phyloP scores from a whole-genome alignment of 306 rosid genomes.

The Trifolium repens region DNA sequence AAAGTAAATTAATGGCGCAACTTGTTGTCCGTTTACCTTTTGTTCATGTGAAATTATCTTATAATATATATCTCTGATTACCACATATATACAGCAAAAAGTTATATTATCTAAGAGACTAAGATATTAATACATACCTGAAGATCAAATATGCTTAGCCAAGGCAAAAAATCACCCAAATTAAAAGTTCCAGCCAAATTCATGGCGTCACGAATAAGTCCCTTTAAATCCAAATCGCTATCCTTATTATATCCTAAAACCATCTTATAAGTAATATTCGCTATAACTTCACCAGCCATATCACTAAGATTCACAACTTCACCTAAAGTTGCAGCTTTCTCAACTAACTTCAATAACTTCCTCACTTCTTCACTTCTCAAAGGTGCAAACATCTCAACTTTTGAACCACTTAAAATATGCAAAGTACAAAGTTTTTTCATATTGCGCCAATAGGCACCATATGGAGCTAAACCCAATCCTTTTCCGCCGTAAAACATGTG shows the following conservation, averaged over 20 bases:
- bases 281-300: background rate
- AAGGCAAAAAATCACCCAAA: slow-evolving; percentile 46
- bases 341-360: slow-evolving; percentile 1
- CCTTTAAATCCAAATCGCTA: slow-evolving; percentile 38
- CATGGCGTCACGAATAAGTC: slow-evolving; percentile 2
- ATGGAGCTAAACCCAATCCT: slow-evolving; percentile 37
- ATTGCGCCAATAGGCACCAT: slow-evolving; percentile 50
- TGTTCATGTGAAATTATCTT: too few relatives aligned
- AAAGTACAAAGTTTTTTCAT: slow-evolving; percentile 43
- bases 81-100: too few relatives aligned
- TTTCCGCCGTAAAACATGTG: slow-evolving; percentile 36
- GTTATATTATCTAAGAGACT: too few relatives aligned
- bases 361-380: slow-evolving; percentile 23
- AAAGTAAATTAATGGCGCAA: background rate
- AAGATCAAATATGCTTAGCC: slow-evolving; percentile 45
- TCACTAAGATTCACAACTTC: slow-evolving; percentile 45
- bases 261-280: slow-evolving; percentile 39
- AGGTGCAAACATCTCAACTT: slow-evolving; percentile 44
- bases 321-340: background rate
- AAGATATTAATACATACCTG: slow-evolving; percentile 37
- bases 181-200: slow-evolving; percentile 43
- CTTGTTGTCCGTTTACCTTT: too few relatives aligned
- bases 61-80: too few relatives aligned
- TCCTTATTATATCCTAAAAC: slow-evolving; percentile 37
- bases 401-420: slow-evolving; percentile 41